phyloP scores from a whole-genome alignment of 2,329 filamentous ascomycete species.

The Pseudogymnoascus sp. region DNA sequence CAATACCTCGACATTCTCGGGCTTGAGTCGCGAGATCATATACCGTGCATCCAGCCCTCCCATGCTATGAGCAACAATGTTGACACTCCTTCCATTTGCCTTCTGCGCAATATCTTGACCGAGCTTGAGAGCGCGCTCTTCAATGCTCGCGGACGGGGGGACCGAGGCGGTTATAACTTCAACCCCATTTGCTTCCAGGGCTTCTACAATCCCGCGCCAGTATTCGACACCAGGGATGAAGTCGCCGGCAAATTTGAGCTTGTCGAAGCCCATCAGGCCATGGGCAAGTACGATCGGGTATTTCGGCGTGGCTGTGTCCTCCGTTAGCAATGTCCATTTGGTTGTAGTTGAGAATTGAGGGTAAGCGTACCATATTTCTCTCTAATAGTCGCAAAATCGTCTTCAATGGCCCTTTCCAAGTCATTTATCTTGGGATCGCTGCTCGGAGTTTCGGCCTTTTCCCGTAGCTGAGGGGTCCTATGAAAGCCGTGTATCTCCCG shows the following conservation, averaged over 20 bases:
- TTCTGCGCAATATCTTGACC: constrained; percentile 42
- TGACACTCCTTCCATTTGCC: constrained; percentile 51
- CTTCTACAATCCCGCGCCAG: constrained; percentile 56
- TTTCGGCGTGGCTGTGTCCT: constrained; percentile 40
- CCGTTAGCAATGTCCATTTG: constrained; percentile 5
- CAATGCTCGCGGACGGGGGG: constrained; percentile 52
- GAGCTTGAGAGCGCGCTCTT: constrained; percentile 50
- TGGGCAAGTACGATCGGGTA: constrained; percentile 58
- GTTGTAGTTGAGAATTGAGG: background rate
- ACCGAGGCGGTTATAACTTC: constrained; percentile 53
- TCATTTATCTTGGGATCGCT: constrained; percentile 42
- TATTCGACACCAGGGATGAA: constrained; percentile 50
- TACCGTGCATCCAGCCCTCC: constrained; percentile 57
- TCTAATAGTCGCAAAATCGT: constrained; percentile 53
- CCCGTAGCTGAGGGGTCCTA: background rate
- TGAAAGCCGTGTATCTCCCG: background rate
- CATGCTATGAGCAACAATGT: constrained; percentile 67
- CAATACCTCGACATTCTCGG: constrained; percentile 36
- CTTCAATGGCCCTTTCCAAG: constrained; percentile 44
- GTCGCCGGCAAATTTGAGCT: constrained; percentile 41
- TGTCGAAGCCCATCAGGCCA: constrained; percentile 55
- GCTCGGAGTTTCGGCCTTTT: constrained; percentile 13
- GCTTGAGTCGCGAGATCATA: constrained; percentile 51
- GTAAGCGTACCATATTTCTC: constrained; percentile 43
- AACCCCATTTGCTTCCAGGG: constrained; percentile 43